phyloP scores from a whole-genome alignment of 225 moss, liverwort and hornwort genomes.

The Marchantia paleacea region DNA sequence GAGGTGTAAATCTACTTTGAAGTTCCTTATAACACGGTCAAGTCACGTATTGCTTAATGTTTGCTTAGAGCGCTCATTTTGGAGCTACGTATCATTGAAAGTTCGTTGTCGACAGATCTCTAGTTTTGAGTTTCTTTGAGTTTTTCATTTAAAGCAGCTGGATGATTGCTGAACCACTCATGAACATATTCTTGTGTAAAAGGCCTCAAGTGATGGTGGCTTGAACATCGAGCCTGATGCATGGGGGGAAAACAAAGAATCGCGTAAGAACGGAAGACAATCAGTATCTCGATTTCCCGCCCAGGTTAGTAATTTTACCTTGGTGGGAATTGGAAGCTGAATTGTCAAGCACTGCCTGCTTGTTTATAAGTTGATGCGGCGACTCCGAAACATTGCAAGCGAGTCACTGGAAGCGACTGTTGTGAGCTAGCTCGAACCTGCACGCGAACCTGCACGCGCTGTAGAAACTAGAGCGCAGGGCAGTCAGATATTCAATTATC shows the following conservation, averaged over 20 bases:
- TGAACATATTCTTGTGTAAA: slow-evolving; percentile 17
- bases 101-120: not conserved
- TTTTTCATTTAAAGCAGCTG: not conserved
- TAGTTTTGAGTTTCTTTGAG: not conserved
- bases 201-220: slow-evolving; percentile 96
- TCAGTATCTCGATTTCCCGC: slow-evolving; percentile 87
- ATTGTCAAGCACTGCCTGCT: not conserved
- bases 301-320: slow-evolving; percentile 46
- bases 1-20: slow-evolving; percentile 47
- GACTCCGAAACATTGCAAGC: not conserved
- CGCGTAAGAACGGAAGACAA: slow-evolving; percentile 63
- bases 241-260: slow-evolving; percentile 80
- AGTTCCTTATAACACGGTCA: not conserved
- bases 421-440: not conserved
- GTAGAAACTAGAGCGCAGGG: too few relatives aligned
- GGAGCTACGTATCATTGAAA: not conserved
- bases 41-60: not conserved
- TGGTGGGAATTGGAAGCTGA: not conserved
- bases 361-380: not conserved
- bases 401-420: not conserved
- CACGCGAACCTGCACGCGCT: not conserved
- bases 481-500: not conserved
- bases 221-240: slow-evolving; percentile 97
- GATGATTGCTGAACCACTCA: not conserved
- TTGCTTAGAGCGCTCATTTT: not conserved